Evolutionary conservation across 495 filamentous ascomycete species (phyloP), one percentile per base, ranked within the genome.

Genomic region (Aspergillus bridgeri): DNA sequence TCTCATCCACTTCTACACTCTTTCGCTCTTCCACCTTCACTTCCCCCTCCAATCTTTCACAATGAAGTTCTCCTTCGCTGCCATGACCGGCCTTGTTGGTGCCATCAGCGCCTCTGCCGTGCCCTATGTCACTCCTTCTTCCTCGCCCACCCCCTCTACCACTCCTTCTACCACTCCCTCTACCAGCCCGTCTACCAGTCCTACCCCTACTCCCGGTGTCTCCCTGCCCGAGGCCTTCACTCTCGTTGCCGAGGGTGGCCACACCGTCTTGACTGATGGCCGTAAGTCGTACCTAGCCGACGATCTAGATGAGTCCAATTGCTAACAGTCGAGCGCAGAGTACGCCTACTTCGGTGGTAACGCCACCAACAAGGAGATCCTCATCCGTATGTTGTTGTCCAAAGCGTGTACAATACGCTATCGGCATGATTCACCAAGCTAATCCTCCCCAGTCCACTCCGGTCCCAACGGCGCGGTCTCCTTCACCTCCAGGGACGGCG

Each of bases 61-160:
- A 59, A 71, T 73, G 70, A 73, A 69, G 56, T 71, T 73, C 65
- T 63, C 66, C 11, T 42, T 69, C 25, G 60, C 66, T 53, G 50
- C 68, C 22, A 48, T 70, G 47, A 57, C 66, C 25, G 61, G 51
- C 50, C 61, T 73, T 21, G 60, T 58, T 60, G 60, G 63, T 50
- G 63, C 64, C 53, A 53, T 65, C 56, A 56, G 52, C 38, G 66
- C 66, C 19, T 66, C 64, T 42, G 57, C 57, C 43, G 61, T 72
- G 33, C 33, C 33, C 33, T 38, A 38, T 13, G 33, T 9, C 29
- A 11, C 33, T 11, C 9, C 33, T 3, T 2, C 33, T 11, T 15
- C 33, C 17, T 38, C 33, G 33, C 3, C 66, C 52, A 67, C 66
- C 54, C 66, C 68, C 27, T 38, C 33, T 4, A 67, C 66, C 54